A percentile compares a stretch with the other conserved stretches of the same genome.
These are phyloP conservation scores for Byssochlamys sp. DNA, from an alignment of 2,329 filamentous ascomycete genomes.

Conservation along the genomic window DNA sequence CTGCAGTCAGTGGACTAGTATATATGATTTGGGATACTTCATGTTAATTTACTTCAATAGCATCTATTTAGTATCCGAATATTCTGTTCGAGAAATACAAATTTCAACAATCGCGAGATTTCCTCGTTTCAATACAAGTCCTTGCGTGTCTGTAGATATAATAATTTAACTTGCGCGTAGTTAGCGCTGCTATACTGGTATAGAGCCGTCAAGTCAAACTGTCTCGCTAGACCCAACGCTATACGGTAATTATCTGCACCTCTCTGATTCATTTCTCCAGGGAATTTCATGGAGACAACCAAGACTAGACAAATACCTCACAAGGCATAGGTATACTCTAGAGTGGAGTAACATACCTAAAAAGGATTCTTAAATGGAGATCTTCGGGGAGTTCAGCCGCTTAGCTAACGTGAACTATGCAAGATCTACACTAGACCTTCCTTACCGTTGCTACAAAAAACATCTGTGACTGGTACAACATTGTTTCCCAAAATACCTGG, in stretches of 20 bases:
- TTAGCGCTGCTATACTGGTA: too few species aligned
- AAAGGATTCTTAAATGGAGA: not conserved
- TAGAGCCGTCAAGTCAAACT: too few species aligned
- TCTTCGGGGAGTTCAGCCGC: not conserved
- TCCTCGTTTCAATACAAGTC: too few species aligned
- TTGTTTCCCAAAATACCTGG: not conserved
- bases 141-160: too few species aligned
- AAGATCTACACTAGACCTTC: not conserved
- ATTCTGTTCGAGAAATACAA: not conserved
- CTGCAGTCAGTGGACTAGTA: not conserved
- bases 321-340: not conserved
- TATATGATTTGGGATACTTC: not conserved
- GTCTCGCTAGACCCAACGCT: too few species aligned
- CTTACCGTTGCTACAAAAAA: not conserved
- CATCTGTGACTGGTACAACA: not conserved
- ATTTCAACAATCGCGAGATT: not conserved
- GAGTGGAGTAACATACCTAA: not conserved
- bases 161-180: too few species aligned
- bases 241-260: too few species aligned
- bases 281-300: not conserved
- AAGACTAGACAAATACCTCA: not conserved
- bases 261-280: not conserved
- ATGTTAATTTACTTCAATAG: not conserved
- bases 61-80: not conserved
- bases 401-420: not conserved